These are phyloP conservation scores for Phytopythium delawarense DNA, from an alignment of 352 stramenopile genomes.

Conservation along the genomic window DNA sequence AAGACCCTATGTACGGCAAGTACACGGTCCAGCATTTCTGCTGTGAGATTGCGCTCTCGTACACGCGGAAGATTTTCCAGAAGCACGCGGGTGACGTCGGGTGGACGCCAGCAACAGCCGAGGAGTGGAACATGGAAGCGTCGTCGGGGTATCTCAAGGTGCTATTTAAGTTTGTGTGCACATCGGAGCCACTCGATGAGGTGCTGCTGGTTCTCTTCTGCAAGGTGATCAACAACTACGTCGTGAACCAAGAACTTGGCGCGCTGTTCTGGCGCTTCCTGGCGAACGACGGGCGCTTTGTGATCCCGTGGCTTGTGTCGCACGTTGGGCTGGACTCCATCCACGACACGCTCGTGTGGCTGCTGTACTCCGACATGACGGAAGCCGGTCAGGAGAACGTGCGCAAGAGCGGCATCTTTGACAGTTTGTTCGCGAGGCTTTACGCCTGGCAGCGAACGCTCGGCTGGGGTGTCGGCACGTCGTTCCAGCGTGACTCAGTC, in stretches of 20 bases:
- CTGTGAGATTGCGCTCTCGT: conserved; percentile 74
- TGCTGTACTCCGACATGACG: conserved; percentile 83
- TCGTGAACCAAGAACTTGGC: conserved; percentile 66
- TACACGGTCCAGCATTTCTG: conserved; percentile 86
- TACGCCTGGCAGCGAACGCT: conserved; percentile 82
- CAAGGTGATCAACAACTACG: conserved; percentile 84
- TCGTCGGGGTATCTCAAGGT: conserved; percentile 74
- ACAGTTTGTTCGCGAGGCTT: conserved; percentile 69
- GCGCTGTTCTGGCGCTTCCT: conserved; percentile 66
- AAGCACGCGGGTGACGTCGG: conserved; percentile 32
- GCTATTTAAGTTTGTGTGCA: conserved; percentile 81
- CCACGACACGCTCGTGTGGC: conserved; percentile 76
- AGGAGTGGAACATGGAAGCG: conserved; percentile 49
- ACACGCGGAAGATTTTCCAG: conserved; percentile 73
- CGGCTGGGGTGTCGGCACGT: conserved; percentile 77
- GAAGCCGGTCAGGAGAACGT: conserved; percentile 57
- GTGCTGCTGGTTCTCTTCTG: conserved; percentile 82
- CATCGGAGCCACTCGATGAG: conserved; percentile 56
- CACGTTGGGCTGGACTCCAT: conserved; percentile 86
- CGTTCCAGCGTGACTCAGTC: conserved; percentile 83
- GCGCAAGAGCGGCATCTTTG: conserved; percentile 65
- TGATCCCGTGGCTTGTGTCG: conserved; percentile 71
- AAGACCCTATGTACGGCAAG: conserved; percentile 71
- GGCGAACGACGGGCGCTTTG: conserved; percentile 56
- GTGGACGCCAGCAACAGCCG: conserved; percentile 28